A percentile compares a stretch with the other conserved stretches of the same genome.
Conservation (phyloP, 1,139 yeast species). For the Hyphopichia wangnamkhiaoensis region DNA sequence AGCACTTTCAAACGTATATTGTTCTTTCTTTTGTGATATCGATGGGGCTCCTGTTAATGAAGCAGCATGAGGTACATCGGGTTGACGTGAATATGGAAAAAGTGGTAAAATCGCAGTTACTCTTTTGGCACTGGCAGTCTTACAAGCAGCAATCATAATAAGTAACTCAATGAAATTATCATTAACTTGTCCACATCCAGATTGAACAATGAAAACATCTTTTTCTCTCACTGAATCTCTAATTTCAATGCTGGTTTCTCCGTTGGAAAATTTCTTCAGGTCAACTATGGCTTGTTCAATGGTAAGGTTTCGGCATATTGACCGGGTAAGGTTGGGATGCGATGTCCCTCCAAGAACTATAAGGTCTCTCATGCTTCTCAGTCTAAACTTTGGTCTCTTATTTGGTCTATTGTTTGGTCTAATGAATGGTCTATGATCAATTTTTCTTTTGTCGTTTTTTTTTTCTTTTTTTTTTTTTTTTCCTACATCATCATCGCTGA, state of each 20-base stretch:
- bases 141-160: constrained; percentile 90
- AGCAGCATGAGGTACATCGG: constrained; percentile 89
- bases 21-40: constrained; percentile 40
- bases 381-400: neutral
- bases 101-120: constrained; percentile 94
- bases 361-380: constrained; percentile 62
- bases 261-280: constrained; percentile 68
- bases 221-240: constrained; percentile 88
- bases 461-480: neutral
- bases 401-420: neutral
- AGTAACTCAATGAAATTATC: constrained; percentile 87
- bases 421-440: neutral
- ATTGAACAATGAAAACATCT: constrained; percentile 83
- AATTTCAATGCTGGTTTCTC: constrained; percentile 86
- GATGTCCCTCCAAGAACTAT: constrained; percentile 79
- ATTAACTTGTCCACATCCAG: constrained; percentile 87
- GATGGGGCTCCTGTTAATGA: constrained; percentile 54
- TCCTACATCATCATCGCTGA: neutral
- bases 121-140: constrained; percentile 89
- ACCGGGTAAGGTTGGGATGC: constrained; percentile 61
- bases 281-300: constrained; percentile 60
- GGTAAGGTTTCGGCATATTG: constrained; percentile 65
- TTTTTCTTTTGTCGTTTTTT: neutral
- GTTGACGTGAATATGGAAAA: constrained; percentile 95
- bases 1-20: constrained; percentile 60